These are phyloP conservation scores for Hebeloma cylindrosporum DNA, from an alignment of 768 basidiomycete genomes.

Conservation along the genomic window DNA sequence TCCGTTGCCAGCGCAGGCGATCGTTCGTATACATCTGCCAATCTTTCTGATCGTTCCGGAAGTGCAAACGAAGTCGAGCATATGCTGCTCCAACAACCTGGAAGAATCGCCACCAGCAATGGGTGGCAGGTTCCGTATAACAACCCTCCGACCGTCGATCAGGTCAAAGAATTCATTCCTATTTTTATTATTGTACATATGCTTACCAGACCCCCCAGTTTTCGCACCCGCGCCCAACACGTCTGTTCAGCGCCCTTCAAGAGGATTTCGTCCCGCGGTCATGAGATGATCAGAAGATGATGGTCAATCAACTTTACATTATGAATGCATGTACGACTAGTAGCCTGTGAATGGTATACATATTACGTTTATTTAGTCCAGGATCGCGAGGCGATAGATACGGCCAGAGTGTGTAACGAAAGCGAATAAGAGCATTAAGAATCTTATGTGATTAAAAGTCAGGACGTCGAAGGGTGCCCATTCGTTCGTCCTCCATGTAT, in stretches of 20 bases:
- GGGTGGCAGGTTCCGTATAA: slow-evolving; percentile 26
- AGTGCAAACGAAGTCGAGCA: slow-evolving; percentile 76
- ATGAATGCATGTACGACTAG: slow-evolving; percentile 11
- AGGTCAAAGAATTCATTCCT: slow-evolving; percentile 25
- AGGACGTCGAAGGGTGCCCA: slow-evolving; percentile 51
- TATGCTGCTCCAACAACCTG: slow-evolving; percentile 41
- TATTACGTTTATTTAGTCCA: slow-evolving; percentile 10
- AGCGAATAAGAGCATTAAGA: slow-evolving; percentile 17
- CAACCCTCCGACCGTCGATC: slow-evolving; percentile 17
- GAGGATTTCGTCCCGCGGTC: slow-evolving; percentile 47
- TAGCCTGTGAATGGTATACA: slow-evolving; percentile 14
- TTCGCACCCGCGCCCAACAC: slow-evolving; percentile 43
- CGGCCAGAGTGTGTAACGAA: slow-evolving; percentile 6
- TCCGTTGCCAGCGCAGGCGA: slow-evolving; percentile 27
- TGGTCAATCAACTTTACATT: slow-evolving; percentile 4
- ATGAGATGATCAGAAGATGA: slow-evolving; percentile 8
- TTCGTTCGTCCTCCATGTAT: slow-evolving; percentile 83
- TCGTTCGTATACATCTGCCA: slow-evolving; percentile 43
- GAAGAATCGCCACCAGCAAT: slow-evolving; percentile 13
- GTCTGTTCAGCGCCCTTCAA: slow-evolving; percentile 34
- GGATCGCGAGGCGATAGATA: slow-evolving; percentile 1
- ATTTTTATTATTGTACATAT: not conserved
- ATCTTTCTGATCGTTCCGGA: slow-evolving; percentile 58
- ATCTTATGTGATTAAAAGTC: slow-evolving; percentile 8
- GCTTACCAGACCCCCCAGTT: slow-evolving; percentile 27